Conservation (phyloP, 2,329 filamentous ascomycete species). For the Colletotrichum brevisporum region DNA sequence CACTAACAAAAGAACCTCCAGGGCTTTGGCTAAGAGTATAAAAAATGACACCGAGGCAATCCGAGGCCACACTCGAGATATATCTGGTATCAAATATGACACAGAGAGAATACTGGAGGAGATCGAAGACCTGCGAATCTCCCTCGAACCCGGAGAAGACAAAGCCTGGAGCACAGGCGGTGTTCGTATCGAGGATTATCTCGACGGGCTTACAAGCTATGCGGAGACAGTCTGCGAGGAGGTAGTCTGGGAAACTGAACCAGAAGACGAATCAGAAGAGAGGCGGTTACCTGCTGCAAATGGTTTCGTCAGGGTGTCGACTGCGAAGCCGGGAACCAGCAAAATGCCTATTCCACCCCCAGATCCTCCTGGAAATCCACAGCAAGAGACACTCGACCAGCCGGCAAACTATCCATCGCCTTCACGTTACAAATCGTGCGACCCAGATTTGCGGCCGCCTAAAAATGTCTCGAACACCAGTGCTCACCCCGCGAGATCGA, state of each 20-base stretch:
- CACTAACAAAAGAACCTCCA: background rate
- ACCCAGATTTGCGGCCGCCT: too few relatives aligned
- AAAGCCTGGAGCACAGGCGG: background rate
- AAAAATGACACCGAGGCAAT: background rate
- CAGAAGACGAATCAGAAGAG: background rate
- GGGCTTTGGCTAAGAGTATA: background rate
- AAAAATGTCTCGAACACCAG: too few relatives aligned
- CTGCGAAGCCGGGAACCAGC: too few relatives aligned
- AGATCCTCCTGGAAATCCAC: too few relatives aligned
- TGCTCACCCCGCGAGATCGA: too few relatives aligned
- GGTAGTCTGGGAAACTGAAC: background rate
- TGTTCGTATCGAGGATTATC: background rate
- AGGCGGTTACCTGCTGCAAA: background rate
- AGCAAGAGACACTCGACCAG: too few relatives aligned
- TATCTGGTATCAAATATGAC: background rate
- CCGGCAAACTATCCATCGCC: too few relatives aligned
- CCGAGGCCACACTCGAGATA: background rate
- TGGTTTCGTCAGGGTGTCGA: too few relatives aligned
- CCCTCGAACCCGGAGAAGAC: background rate
- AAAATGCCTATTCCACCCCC: too few relatives aligned
- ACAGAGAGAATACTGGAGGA: background rate
- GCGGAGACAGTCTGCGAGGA: slow-evolving; percentile 1
- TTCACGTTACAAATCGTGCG: too few relatives aligned
- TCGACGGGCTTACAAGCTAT: background rate
- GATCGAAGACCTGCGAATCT: background rate